Conservation (phyloP, 2,329 filamentous ascomycete species). For the Botrytis aclada region DNA sequence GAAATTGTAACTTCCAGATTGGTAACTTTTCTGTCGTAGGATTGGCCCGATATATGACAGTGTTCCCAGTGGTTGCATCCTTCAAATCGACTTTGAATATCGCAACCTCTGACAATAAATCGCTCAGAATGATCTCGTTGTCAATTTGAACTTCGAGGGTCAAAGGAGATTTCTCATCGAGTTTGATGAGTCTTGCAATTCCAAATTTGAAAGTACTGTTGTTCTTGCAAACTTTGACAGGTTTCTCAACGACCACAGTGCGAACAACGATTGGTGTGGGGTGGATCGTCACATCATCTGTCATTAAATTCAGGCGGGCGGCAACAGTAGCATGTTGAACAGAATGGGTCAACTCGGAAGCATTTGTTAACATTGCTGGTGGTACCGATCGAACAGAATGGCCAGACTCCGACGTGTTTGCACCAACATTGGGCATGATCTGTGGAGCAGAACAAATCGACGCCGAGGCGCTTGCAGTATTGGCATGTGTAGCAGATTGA, state of each 20-base stretch:
- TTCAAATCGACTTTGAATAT: neutral
- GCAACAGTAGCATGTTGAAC: neutral
- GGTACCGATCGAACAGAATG: neutral
- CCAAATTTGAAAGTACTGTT: neutral
- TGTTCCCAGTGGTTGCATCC: neutral
- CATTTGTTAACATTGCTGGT: neutral
- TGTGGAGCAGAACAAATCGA: neutral
- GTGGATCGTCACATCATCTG: neutral
- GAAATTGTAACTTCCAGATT: slow-evolving; percentile 24
- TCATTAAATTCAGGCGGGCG: neutral
- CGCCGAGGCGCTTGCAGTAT: neutral
- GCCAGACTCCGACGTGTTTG: neutral
- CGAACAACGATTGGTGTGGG: neutral
- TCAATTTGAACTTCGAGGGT: slow-evolving; percentile 6
- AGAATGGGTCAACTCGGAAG: neutral
- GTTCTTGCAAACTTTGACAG: slow-evolving; percentile 13
- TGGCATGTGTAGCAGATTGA: neutral
- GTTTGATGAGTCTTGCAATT: slow-evolving; percentile 4
- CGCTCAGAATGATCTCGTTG: slow-evolving; percentile 15
- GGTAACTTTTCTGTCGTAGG: neutral
- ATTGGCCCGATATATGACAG: slow-evolving; percentile 18
- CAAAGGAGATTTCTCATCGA: slow-evolving; percentile 1
- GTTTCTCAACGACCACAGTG: neutral
- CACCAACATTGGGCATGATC: too few relatives aligned
- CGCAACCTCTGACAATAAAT: slow-evolving; percentile 2